phyloP scores from a whole-genome alignment of 2,329 filamentous ascomycete species.

The Aspergillus quadricinctus region DNA sequence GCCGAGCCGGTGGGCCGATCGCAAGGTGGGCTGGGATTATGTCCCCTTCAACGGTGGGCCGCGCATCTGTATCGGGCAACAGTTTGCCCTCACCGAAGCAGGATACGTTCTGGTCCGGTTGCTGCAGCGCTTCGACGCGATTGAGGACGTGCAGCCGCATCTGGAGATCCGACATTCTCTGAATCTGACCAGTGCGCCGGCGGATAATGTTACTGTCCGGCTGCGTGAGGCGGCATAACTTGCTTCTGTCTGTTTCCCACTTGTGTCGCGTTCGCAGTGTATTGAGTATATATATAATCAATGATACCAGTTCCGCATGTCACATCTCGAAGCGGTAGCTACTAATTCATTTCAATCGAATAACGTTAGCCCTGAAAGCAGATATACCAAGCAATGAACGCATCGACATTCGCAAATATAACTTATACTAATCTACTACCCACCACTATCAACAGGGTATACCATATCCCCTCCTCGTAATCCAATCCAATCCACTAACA shows the following conservation, averaged over 20 bases:
- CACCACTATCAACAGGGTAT: not conserved
- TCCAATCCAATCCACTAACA: constrained; percentile 17
- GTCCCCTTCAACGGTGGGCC: constrained; percentile 73
- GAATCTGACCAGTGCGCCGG: not conserved
- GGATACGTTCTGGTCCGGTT: constrained; percentile 66
- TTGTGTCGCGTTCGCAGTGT: not conserved
- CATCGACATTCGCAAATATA: too few species aligned
- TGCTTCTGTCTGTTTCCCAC: not conserved
- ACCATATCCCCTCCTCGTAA: not conserved
- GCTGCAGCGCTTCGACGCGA: constrained; percentile 65
- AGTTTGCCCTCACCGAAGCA: constrained; percentile 71
- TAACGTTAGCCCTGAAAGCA: too few species aligned
- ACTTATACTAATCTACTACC: not conserved
- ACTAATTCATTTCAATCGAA: not conserved
- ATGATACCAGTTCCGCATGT: not conserved
- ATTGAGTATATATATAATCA: not conserved
- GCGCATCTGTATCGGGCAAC: constrained; percentile 72
- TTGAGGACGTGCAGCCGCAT: constrained; percentile 41
- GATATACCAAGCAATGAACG: too few species aligned
- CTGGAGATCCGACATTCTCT: not conserved
- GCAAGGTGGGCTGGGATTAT: constrained; percentile 62
- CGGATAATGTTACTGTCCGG: not conserved
- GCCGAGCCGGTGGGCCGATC: constrained; percentile 68
- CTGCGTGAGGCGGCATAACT: not conserved
- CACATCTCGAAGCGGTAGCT: not conserved